Evolutionary conservation across 163 green algal species (phyloP).

Genomic region (Coccomyxa subellipsoidea): DNA sequence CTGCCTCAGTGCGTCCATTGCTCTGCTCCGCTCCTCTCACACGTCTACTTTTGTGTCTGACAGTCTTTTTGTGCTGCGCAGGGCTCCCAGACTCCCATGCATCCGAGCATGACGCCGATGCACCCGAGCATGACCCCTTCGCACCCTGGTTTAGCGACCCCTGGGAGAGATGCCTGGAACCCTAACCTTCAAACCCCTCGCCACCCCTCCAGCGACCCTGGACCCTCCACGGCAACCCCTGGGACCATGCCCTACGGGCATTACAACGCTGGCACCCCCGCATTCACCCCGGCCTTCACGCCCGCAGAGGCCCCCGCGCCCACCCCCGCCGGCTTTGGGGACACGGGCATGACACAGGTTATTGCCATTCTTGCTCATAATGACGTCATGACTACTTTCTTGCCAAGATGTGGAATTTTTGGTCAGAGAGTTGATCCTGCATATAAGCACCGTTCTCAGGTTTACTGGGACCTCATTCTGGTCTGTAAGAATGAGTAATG

Average conservation of each 20-base stretch:
- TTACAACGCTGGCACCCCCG: constrained; percentile 35
- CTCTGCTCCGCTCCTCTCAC: too few species aligned
- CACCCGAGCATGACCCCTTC: background rate
- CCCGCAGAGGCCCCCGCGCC: constrained; percentile 23
- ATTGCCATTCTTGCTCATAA: background rate
- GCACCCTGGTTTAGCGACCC: background rate
- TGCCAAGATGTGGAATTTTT: too few species aligned
- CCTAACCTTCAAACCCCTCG: constrained; percentile 14
- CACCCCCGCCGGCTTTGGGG: constrained; percentile 27
- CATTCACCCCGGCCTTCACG: constrained; percentile 43
- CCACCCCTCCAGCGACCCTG: constrained; percentile 33
- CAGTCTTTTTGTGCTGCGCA: background rate
- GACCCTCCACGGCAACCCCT: constrained; percentile 40
- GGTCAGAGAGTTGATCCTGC: too few species aligned
- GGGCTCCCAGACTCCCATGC: constrained; percentile 24
- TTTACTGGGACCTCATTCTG: too few species aligned
- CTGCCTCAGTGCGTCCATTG: background rate
- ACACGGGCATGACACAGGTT: background rate
- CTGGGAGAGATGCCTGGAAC: constrained; percentile 20
- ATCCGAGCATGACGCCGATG: constrained; percentile 1
- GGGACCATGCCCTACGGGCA: constrained; percentile 41
- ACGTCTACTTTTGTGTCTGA: background rate
- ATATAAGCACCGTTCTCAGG: too few species aligned
- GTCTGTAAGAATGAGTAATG: too few species aligned
- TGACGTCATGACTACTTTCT: background rate